phyloP scores from a whole-genome alignment of 148 eudicot species.

The Polygonum aviculare region DNA sequence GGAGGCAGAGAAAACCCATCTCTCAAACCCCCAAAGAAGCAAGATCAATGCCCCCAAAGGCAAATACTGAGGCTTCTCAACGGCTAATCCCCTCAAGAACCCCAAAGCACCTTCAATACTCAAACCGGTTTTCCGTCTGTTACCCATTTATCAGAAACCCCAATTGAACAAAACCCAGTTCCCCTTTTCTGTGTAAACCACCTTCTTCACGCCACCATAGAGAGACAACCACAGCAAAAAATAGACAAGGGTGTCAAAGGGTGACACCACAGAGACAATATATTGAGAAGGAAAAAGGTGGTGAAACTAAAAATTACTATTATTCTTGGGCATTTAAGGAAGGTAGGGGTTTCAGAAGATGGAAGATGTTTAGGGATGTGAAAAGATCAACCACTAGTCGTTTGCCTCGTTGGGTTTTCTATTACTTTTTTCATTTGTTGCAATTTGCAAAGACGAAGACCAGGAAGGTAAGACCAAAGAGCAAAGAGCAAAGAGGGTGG shows the following conservation, averaged over 20 bases:
- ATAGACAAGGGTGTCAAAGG: neutral
- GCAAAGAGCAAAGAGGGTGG: neutral
- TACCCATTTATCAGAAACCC: conserved; percentile 24
- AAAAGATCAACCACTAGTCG: conserved; percentile 6
- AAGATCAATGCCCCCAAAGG: conserved; percentile 47
- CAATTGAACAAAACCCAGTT: conserved; percentile 1
- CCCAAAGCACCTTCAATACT: conserved; percentile 28
- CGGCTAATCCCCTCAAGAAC: conserved; percentile 37
- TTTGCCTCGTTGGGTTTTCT: neutral
- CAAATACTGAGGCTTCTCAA: conserved; percentile 48
- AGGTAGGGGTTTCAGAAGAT: neutral
- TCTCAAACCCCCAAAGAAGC: conserved; percentile 65
- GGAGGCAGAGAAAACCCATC: conserved; percentile 64
- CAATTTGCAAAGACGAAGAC: neutral
- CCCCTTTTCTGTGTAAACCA: neutral
- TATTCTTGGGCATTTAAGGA: neutral
- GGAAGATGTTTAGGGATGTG: neutral
- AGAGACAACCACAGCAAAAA: neutral
- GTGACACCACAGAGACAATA: neutral
- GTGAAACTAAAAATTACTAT: neutral
- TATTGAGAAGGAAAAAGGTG: neutral
- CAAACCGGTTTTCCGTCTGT: conserved; percentile 22
- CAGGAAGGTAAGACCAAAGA: neutral
- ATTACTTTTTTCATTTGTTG: neutral
- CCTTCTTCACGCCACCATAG: conserved; percentile 7